Base-by-base conservation (phyloP, 2,329 filamentous ascomycete genomes). In the Colletotrichum coccodes region DNA sequence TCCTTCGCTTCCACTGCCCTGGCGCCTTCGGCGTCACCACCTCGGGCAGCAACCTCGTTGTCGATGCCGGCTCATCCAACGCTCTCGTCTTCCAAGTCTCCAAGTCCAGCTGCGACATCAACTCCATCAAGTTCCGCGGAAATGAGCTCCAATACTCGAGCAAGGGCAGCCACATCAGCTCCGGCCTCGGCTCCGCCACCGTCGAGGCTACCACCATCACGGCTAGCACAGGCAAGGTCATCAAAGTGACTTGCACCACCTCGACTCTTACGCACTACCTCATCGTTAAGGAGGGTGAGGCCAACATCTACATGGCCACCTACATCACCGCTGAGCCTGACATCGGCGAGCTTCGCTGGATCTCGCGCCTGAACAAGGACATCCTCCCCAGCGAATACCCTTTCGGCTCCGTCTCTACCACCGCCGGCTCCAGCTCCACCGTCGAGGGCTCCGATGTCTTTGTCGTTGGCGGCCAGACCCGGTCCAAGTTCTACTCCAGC, bases 401-500 rank as follows among this genome's bases (percentile, higher is more conserved):
- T 34, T 87, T 86, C 68, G 86, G 85, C 32, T 78, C 79, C 4
- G 87, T 82, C 4, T 91, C 89, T 0, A 88, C 83, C 28, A 91
- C 88, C 0, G 79, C 78, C 2, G 84, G 83, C 32, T 84, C 84
- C 34, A 81, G 80, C 11, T 82, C 86, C 2, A 77, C 80, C 4
- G 81, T 92, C 59, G 90, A 92, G 75, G 90, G 84, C 47, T 85
- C 83, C 1, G 87, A 89, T 66, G 86, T 88, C 64, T 92, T 86
- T 74, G 68, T 89, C 9, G 88, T 92, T 50, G 78, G 82, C 71
- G 87, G 89, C 26, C 81, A 92, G 76, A 92, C 90, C 0, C 86
- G 90, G 44, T 89, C 87, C 78, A 92, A 92, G 77, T 92, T 92
- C 81, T 92, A 90, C 80, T 91, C 88, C 2, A 89, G 87, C 67